Conservation (phyloP, 208 protist species). For the Porcisia deanei region DNA sequence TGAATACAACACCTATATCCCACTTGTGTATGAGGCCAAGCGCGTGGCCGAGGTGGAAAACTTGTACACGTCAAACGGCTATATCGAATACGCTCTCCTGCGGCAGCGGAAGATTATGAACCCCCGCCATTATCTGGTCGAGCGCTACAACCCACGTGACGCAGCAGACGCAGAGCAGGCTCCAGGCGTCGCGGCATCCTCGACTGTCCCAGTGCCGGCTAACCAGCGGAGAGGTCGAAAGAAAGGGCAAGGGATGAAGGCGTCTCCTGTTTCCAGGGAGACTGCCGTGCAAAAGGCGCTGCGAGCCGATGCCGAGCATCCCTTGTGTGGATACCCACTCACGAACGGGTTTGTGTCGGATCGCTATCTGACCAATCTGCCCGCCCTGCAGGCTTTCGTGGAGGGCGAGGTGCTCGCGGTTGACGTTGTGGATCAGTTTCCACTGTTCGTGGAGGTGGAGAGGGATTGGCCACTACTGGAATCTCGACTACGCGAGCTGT, state of each 20-base stretch:
- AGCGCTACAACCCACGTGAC: slow-evolving; percentile 56
- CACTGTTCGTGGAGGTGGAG: slow-evolving; percentile 51
- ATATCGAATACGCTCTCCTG: slow-evolving; percentile 62
- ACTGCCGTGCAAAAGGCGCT: slow-evolving; percentile 11
- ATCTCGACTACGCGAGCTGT: slow-evolving; percentile 51
- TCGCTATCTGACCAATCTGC: slow-evolving; percentile 49
- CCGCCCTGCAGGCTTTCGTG: slow-evolving; percentile 50
- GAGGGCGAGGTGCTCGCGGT: slow-evolving; percentile 52
- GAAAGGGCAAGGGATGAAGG: slow-evolving; percentile 25
- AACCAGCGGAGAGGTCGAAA: slow-evolving; percentile 19
- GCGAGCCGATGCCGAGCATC: slow-evolving; percentile 45
- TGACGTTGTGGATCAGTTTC: slow-evolving; percentile 48
- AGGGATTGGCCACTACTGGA: slow-evolving; percentile 47
- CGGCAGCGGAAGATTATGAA: slow-evolving; percentile 54
- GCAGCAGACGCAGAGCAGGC: background rate
- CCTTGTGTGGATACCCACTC: slow-evolving; percentile 62
- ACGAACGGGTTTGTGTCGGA: slow-evolving; percentile 65
- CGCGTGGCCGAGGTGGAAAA: slow-evolving; percentile 62
- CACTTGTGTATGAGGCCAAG: slow-evolving; percentile 46
- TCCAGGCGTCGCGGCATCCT: background rate
- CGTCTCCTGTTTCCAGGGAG: background rate
- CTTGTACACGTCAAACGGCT: slow-evolving; percentile 78
- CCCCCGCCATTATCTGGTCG: slow-evolving; percentile 59
- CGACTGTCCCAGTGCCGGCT: slow-evolving; percentile 8
- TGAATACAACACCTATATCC: slow-evolving; percentile 47